Evolutionary conservation across 257 asterid genomes (phyloP).

Genomic region (Solanum neorickii): DNA sequence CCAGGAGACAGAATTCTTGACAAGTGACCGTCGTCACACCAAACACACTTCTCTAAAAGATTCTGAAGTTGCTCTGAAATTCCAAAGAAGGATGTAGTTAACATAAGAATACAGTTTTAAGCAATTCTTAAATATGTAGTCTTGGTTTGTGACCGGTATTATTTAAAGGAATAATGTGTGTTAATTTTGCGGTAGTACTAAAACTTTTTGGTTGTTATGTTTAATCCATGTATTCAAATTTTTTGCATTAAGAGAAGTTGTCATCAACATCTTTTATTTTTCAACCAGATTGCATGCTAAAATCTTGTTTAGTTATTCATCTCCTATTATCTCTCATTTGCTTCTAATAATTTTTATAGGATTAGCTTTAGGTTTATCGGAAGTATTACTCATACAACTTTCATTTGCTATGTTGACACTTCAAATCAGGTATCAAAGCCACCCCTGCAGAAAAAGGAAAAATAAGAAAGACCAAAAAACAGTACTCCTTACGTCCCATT

Average conservation of each 20-base stretch:
- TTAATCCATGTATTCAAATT: not conserved
- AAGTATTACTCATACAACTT: not conserved
- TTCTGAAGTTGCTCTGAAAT: not conserved
- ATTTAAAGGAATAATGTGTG: not conserved
- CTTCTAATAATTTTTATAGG: not conserved
- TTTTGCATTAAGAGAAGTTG: not conserved
- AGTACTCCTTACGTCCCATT: not conserved
- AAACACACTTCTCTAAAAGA: not conserved
- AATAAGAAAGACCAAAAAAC: not conserved
- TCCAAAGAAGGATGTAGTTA: not conserved
- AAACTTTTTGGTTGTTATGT: not conserved
- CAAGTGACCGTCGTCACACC: not conserved
- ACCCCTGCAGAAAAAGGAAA: not conserved
- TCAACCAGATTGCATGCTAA: not conserved
- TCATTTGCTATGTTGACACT: not conserved
- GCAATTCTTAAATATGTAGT: not conserved
- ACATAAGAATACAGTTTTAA: not conserved
- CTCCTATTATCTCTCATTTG: not conserved
- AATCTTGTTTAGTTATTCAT: not conserved
- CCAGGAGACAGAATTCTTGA: not conserved
- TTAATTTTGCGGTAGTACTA: not conserved
- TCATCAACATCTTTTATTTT: not conserved
- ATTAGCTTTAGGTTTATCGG: not conserved
- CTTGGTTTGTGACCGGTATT: not conserved
- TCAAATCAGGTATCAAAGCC: not conserved